Base-by-base conservation (phyloP, 768 basidiomycete genomes). In the Amanita jacksonii region DNA sequence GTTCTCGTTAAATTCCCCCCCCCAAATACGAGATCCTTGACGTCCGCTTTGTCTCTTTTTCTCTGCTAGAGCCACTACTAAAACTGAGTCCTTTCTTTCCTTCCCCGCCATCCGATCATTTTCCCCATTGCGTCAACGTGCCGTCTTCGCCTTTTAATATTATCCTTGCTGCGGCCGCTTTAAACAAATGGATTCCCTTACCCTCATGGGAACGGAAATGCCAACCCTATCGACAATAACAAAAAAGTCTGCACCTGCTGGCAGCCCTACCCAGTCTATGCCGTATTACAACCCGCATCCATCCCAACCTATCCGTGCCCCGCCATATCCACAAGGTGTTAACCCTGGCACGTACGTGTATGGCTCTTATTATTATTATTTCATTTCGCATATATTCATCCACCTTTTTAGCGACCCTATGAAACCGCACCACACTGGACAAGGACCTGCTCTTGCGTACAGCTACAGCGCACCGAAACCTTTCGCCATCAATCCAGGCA, bases 271-370 rank as follows among this genome's bases (percentile, higher is more conserved):
- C 25, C 44, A 45, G 22, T 18, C 36, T n/a, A 35, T 35, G 20
- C 36, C 35, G 10, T 45, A 31, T 22, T 45, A 45, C 23, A 45
- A 38, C 30, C 36, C 44, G 2, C 44, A 45, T 30, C 44, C 44
- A 7, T 45, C 44, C 3, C 44, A 45, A 23, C 44, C 44, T 15
- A 18, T 45, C 20, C 44, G 44, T 28, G 33, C 24, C 5, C 44
- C 44, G 9, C 44, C 32, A 15, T 45, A 45, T 30, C 25, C 36
- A 22, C 6, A 13, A 7, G 36, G 34, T 27, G 34, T 27, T 24
- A 38, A 45, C 23, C 40, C 40, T 28, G 27, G 15, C 24, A 19
- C 38, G 44, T 45, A 38, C 18, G 44, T 37, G n/a, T n/a, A n/a
- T n/a, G n/a, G n/a, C n/a, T 23, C 13, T 37, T 20, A 9, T 19